phyloP scores from a whole-genome alignment of 1,284 basidiomycete species.

The Irpex sp. region DNA sequence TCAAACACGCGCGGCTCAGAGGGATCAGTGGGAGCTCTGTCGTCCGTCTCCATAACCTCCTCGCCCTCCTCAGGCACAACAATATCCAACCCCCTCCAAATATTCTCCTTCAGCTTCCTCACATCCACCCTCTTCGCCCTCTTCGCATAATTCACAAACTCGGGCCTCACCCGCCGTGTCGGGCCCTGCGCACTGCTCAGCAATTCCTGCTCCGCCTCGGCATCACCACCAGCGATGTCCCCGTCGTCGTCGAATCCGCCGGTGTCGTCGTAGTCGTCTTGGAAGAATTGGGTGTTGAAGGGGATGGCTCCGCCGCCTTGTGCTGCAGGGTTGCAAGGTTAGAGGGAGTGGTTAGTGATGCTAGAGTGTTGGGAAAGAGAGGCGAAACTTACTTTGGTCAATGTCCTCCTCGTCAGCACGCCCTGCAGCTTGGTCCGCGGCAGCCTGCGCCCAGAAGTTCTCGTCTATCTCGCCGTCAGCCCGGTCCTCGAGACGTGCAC shows the following conservation, averaged over 20 bases:
- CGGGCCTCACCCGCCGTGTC: conserved; percentile 84
- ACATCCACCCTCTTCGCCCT: conserved; percentile 98
- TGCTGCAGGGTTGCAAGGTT: conserved; percentile 42
- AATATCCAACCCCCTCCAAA: conserved; percentile 93
- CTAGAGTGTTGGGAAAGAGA: neutral
- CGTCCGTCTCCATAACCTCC: conserved; percentile 71
- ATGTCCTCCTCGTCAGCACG: conserved; percentile 54
- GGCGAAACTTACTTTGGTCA: conserved; percentile 65
- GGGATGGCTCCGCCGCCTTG: conserved; percentile 68
- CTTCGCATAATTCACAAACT: conserved; percentile 95
- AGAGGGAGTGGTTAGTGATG: no score
- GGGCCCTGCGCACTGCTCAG: conserved; percentile 86
- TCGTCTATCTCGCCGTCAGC: conserved; percentile 91
- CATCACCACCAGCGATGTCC: conserved; percentile 59
- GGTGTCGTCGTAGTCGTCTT: conserved; percentile 89
- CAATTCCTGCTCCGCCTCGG: conserved; percentile 85
- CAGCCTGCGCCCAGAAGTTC: conserved; percentile 95
- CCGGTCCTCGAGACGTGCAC: conserved; percentile 61
- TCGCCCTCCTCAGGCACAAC: conserved; percentile 52
- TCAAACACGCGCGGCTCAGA: conserved; percentile 83
- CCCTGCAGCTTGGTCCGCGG: conserved; percentile 80
- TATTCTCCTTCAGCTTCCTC: conserved; percentile 96
- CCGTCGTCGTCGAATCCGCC: conserved; percentile 81
- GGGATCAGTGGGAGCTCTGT: conserved; percentile 59
- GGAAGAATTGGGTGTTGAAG: conserved; percentile 97